phyloP scores from a whole-genome alignment of 371 early-diverging fungal genomes.

The Syncephalastrum racemosum region DNA sequence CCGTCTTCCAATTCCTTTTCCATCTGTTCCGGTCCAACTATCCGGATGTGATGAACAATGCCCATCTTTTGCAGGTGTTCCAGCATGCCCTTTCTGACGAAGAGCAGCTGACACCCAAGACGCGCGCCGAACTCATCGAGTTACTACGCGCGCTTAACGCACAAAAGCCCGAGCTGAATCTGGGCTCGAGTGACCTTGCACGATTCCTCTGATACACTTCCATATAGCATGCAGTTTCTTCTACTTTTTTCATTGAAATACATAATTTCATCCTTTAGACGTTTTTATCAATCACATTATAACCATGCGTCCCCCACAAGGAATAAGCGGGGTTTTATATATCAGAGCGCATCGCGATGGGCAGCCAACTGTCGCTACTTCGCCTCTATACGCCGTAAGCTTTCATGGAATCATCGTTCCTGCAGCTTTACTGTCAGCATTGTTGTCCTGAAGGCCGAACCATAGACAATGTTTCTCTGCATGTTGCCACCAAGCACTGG shows the following conservation, averaged over 20 bases:
- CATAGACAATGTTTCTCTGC: no score
- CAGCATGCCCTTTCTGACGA: slow-evolving; percentile 47
- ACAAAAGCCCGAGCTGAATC: slow-evolving; percentile 30
- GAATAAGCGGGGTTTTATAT: no score
- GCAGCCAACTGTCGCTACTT: no score
- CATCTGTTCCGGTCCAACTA: slow-evolving; percentile 62
- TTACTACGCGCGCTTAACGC: slow-evolving; percentile 50
- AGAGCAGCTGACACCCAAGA: slow-evolving; percentile 56
- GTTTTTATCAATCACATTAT: no score
- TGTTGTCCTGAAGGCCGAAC: no score
- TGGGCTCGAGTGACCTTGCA: slow-evolving; percentile 13
- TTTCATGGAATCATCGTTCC: no score
- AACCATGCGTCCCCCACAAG: no score
- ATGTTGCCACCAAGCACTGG: no score
- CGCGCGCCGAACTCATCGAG: slow-evolving; percentile 58
- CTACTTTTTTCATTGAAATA: slow-evolving; percentile 4
- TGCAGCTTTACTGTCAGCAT: no score
- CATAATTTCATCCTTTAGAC: no score
- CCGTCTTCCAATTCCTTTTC: slow-evolving; percentile 74
- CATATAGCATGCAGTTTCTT: slow-evolving; percentile 1
- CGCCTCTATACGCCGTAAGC: no score
- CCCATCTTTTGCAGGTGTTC: slow-evolving; percentile 41
- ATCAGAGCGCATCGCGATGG: no score
- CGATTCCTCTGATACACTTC: slow-evolving; percentile 15
- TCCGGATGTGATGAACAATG: slow-evolving; percentile 10